Evolutionary conservation across 169 alveolate species (phyloP), one percentile per base, ranked within the genome.

Genomic region (Plasmodium vinckei): DNA sequence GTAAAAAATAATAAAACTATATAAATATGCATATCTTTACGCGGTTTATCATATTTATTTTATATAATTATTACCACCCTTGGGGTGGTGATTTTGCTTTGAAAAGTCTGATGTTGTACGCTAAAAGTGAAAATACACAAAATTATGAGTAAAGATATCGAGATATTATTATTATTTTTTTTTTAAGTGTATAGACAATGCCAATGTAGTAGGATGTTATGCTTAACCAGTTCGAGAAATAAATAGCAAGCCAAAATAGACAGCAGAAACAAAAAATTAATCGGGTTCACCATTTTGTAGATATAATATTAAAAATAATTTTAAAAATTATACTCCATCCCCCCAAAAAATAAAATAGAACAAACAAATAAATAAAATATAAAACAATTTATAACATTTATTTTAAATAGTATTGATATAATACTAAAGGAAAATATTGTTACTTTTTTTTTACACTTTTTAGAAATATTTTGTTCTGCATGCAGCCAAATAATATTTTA

Each of bases 401-500:
- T 51, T 13, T 51, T 51, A 51, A 51, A 51, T 7, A 51, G 42
- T 33, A 33, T 33, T 33, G 42, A 33, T 33, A 5, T 4, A 51
- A 51, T 13, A 61, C 6, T 23, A 23, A 61, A 23, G n/a, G 25
- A 15, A 42, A 65, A 65, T 27, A 65, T n/a, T 15, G 21, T 19
- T 64, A n/a, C 39, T 68, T 68, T 63, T 23, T n/a, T 68, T 68
- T 51, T 21, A 3, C 27, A 27, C 77, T 54, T 23, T 75, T 75
- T 75, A 67, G 67, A 67, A 75, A 75, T 46, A 68, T 75, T 75
- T 75, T 75, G 65, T 75, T 75, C 44, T 75, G 77, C 88, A 75
- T 75, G 88, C 88, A 64, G 63, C 77, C 68, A 25, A 12, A 49
- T 53, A 57, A 13, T 67, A 54, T 13, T 42, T 46, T 33, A 53